Evolutionary conservation across 2,329 filamentous ascomycete genomes (phyloP).

Genomic region (Fusarium albidum): DNA sequence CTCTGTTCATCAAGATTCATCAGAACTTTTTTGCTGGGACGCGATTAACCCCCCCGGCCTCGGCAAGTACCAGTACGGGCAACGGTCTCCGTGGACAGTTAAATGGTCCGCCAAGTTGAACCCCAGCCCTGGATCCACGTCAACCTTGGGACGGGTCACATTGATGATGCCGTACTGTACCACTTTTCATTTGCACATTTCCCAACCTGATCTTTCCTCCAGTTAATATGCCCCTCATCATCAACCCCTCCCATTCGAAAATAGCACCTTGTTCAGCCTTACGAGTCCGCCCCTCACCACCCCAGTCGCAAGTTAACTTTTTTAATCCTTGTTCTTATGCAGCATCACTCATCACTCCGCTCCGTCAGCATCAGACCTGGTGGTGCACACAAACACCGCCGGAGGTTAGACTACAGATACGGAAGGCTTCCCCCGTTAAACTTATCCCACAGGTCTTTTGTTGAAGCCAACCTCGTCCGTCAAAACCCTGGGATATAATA

Average conservation of each 20-base stretch:
- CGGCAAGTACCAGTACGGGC: conserved; percentile 29
- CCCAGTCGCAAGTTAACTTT: too few species aligned
- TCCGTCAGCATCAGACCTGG: conserved; percentile 22
- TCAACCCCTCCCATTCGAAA: conserved; percentile 15
- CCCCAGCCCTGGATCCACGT: conserved; percentile 13
- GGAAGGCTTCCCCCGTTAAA: conserved; percentile 19
- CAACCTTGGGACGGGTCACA: conserved; percentile 1
- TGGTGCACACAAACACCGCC: conserved; percentile 8
- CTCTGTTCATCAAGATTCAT: not conserved
- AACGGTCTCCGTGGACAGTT: conserved; percentile 16
- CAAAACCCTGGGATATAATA: conserved; percentile 16
- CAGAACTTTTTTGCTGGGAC: conserved; percentile 1
- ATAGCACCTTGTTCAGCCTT: conserved; percentile 41
- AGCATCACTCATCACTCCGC: not conserved
- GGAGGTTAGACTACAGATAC: conserved; percentile 17
- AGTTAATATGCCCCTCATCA: conserved; percentile 8
- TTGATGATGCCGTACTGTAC: conserved; percentile 19
- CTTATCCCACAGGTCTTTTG: conserved; percentile 16
- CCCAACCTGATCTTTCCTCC: too few species aligned
- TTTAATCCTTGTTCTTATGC: conserved; percentile 32
- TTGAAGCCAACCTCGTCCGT: conserved; percentile 4
- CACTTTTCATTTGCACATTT: not conserved
- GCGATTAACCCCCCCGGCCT: conserved; percentile 18
- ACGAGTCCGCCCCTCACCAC: conserved; percentile 35
- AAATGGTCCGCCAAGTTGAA: not conserved